Conservation (phyloP, 2,329 filamentous ascomycete species). For the Stachybotrys echinatus region DNA sequence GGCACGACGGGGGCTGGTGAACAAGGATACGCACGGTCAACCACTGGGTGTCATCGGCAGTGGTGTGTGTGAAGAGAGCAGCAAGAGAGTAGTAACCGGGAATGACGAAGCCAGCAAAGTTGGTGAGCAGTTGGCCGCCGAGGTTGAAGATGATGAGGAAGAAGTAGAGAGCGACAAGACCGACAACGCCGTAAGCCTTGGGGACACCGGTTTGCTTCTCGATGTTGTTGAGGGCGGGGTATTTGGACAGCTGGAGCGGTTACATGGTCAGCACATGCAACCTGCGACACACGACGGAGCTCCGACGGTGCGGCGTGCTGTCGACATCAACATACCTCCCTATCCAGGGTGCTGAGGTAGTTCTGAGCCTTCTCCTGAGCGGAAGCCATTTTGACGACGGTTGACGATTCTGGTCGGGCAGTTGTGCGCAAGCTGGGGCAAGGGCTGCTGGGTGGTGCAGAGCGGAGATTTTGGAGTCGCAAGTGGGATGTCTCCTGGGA, state of each 20-base stretch:
- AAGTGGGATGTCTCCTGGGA: not conserved
- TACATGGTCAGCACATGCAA: not conserved
- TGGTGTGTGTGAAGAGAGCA: conserved; percentile 67
- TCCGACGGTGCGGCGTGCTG: not conserved
- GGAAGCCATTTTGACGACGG: conserved; percentile 55
- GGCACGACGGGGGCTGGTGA: not conserved
- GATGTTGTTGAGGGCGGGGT: conserved; percentile 76
- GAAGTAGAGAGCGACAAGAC: conserved; percentile 74
- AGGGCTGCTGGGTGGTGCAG: not conserved
- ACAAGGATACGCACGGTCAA: conserved; percentile 52
- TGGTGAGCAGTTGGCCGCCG: conserved; percentile 81
- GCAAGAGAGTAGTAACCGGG: conserved; percentile 80
- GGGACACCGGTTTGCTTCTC: conserved; percentile 79
- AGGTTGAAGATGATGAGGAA: conserved; percentile 93
- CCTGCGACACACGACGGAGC: too few relatives aligned
- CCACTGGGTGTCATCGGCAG: conserved; percentile 79
- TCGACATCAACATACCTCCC: conserved; percentile 64
- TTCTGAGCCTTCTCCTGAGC: conserved; percentile 73
- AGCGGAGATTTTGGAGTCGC: not conserved
- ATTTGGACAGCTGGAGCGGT: conserved; percentile 67
- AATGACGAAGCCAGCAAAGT: conserved; percentile 77
- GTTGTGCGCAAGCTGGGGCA: conserved; percentile 5
- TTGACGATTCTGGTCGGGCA: conserved; percentile 8
- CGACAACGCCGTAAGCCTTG: conserved; percentile 80
- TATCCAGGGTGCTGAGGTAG: conserved; percentile 74